Evolutionary conservation across 768 basidiomycete genomes (phyloP), one percentile per base, ranked within the genome.

Genomic region (Xerocomus potaroensis): DNA sequence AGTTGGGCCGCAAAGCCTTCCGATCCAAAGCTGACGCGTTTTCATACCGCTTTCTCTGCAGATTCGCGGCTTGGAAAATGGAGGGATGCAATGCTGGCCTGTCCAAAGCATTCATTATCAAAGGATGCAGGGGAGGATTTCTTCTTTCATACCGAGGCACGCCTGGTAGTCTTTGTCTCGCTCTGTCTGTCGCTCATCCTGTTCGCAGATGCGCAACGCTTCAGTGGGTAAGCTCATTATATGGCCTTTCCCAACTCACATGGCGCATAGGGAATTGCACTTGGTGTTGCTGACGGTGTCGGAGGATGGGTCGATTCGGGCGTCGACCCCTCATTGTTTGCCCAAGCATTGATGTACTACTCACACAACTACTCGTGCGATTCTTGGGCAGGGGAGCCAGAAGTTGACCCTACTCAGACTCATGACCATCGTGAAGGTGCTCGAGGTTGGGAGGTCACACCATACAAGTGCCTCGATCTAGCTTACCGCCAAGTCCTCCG

Each of bases 251-350:
- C 58, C 53, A 34, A 48, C 59, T 53, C 53, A 41, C 64, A 60
- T 53, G 16, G 9, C 37, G 0, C 19, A n/a, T 24, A 90, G 87
- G 87, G 87, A 19, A 63, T 89, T 23, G 78, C 86, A 2, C 73
- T 96, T 43, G 91, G 90, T 30, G 79, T 96, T 5, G 89, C 92
- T 31, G 93, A 97, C 57, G 93, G 93, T 16, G 92, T 96, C 4
- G 92, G 92, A 2, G 92, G 93, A 16, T 97, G 94, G 94, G 77
- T 80, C 39, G 79, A 84, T 30, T 78, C 79, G 22, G 87, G 90
- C 14, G 78, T 90, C 43, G 91, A 96, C 66, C 91, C 91, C 1
- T 84, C 91, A 0, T 70, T 94, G 36, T 97, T 94, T 70, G 84
- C 91, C 1, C 93, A 96, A 68, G 80, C 89, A 0, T 71, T 97